A percentile compares a stretch with the other conserved stretches of the same genome.
phyloP scores from a whole-genome alignment of 768 basidiomycete genomes.

The Saitozyma podzolica region DNA sequence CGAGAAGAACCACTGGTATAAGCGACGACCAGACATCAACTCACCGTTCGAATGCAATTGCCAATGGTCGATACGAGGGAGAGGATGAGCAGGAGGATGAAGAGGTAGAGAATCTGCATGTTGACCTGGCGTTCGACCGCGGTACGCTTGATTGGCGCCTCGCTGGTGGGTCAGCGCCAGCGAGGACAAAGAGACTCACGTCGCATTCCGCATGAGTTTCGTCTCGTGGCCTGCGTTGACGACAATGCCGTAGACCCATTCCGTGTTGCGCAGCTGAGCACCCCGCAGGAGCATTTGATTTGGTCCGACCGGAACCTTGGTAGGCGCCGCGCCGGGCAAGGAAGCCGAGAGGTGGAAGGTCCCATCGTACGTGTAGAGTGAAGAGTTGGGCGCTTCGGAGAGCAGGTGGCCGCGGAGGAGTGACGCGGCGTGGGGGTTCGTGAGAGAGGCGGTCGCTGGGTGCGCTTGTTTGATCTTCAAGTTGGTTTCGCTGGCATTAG shows the following conservation, averaged over 20 bases:
- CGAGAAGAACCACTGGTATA: slow-evolving; percentile 75
- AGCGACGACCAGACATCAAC: slow-evolving; percentile 36
- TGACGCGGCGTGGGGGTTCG: slow-evolving; percentile 71
- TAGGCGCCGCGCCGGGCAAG: slow-evolving; percentile 62
- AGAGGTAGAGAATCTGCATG: slow-evolving; percentile 90
- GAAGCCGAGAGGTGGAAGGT: slow-evolving; percentile 59
- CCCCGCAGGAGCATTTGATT: slow-evolving; percentile 92
- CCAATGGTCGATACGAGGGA: slow-evolving; percentile 91
- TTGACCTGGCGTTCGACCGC: slow-evolving; percentile 96
- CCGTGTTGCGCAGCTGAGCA: slow-evolving; percentile 92
- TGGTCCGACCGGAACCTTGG: slow-evolving; percentile 84
- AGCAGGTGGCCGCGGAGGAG: slow-evolving; percentile 78
- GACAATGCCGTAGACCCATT: slow-evolving; percentile 90
- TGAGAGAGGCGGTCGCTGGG: slow-evolving; percentile 72
- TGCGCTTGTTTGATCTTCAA: slow-evolving; percentile 98
- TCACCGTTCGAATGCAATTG: slow-evolving; percentile 75
- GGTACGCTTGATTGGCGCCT: slow-evolving; percentile 94
- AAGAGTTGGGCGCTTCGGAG: slow-evolving; percentile 96
- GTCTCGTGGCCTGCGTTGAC: slow-evolving; percentile 98
- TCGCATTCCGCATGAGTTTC: slow-evolving; percentile 96
- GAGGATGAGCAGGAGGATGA: slow-evolving; percentile 78
- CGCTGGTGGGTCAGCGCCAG: slow-evolving; percentile 57
- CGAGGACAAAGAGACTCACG: slow-evolving; percentile 62
- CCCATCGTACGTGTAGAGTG: slow-evolving; percentile 87
- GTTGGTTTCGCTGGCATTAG: slow-evolving; percentile 77